phyloP scores from a whole-genome alignment of 2,329 filamentous ascomycete species.

The Fusarium sp. region DNA sequence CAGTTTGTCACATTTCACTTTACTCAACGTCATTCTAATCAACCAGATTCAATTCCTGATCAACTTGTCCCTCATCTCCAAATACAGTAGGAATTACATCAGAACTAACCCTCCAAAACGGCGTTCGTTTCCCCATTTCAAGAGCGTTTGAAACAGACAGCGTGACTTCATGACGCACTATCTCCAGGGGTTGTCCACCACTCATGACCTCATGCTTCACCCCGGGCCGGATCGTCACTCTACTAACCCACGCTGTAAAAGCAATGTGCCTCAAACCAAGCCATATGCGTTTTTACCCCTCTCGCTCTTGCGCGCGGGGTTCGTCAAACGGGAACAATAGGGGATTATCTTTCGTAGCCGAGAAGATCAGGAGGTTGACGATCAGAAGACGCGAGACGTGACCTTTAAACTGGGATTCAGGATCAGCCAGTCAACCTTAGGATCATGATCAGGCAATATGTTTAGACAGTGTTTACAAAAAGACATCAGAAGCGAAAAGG shows the following conservation, averaged over 20 bases:
- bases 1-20: not conserved
- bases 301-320: slow-evolving; percentile 24
- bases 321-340: slow-evolving; percentile 22
- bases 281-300: slow-evolving; percentile 33
- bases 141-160: slow-evolving; percentile 19
- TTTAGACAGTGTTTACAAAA: not conserved
- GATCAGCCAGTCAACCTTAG: not conserved
- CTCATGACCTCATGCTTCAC: slow-evolving; percentile 47
- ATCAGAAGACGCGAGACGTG: not conserved
- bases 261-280: slow-evolving; percentile 36
- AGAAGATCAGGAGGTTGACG: slow-evolving; percentile 8
- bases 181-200: slow-evolving; percentile 38
- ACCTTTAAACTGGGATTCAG: not conserved
- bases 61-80: not conserved
- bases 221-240: slow-evolving; percentile 32
- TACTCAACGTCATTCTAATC: not conserved
- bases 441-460: not conserved
- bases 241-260: slow-evolving; percentile 27
- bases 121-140: not conserved
- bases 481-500: slow-evolving; percentile 8
- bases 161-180: slow-evolving; percentile 47
- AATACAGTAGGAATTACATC: slow-evolving; percentile 26
- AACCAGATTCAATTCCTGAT: slow-evolving; percentile 8
- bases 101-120: slow-evolving; percentile 9
- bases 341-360: slow-evolving; percentile 3